Evolutionary conservation across 495 filamentous ascomycete genomes (phyloP), one percentile per base, ranked within the genome.

Genomic region (Penicillium paxilli): DNA sequence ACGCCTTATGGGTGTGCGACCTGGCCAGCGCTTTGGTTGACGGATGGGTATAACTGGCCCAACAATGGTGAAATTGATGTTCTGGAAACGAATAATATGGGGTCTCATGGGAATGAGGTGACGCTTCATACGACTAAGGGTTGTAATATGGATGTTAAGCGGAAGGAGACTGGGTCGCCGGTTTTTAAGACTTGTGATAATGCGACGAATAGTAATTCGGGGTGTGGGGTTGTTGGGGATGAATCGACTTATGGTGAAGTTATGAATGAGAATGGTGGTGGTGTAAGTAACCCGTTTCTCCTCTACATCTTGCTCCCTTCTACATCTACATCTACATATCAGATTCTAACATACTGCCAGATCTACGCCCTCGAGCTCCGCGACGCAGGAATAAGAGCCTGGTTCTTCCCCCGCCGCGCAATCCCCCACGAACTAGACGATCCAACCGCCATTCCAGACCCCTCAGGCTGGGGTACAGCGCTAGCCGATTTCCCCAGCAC

Each of bases 1-100:
- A 67, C 73, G 0, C 79, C 78, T 14, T 73, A 71, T 42, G 77
- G 76, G 16, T 84, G 80, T 54, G 79, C 70, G 1, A 81, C 79
- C 12, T 83, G 80, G 80, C 80, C 80, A 0, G 81, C 81, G 0
- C 79, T 89, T 19, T 88, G 85, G 85, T 65, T 87, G 7, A 83
- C 83, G 1, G 84, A 80, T 14, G 77, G 80, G 0, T 61, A 72
- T 16, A 78, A 81, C 28, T 88, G 85, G 85, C 85, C 85, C 0
- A 47, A 28, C 0, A 77, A 80, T 40, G 78, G 78, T 7, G 78
- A 81, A 53, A 80, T 81, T 22, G 78, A 81, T 54, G 58, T 80
- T 16, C 49, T 81, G 9, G 78, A 81, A 51, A 62, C 73, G 8
- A 69, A 68, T 21, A 81, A 81, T 32, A 58, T 65, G 11, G 78